phyloP scores from a whole-genome alignment of 176 grass and related monocot genomes.

The Juncus inflexus region DNA sequence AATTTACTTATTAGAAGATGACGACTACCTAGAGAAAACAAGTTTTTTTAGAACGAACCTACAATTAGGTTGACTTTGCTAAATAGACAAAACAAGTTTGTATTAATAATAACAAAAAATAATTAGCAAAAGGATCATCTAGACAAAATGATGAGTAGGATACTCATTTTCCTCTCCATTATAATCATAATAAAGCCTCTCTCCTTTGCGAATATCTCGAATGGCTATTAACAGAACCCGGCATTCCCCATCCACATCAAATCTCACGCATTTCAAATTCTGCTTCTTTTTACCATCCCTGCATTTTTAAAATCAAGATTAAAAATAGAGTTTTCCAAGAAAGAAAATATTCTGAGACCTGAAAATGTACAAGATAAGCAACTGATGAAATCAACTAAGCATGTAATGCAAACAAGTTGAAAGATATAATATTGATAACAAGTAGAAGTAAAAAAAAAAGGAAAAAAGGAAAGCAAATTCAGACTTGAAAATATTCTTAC shows the following conservation, averaged over 20 bases:
- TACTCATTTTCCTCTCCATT: slow-evolving; percentile 87
- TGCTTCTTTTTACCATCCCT: slow-evolving; percentile 98
- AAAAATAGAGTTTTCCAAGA: not conserved
- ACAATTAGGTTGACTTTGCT: not conserved
- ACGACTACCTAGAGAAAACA: not conserved
- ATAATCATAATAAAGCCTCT: slow-evolving; percentile 95
- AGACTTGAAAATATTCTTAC: slow-evolving; percentile 15
- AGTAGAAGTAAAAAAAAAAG: not conserved
- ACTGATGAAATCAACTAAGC: no score
- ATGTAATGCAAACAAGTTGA: no score
- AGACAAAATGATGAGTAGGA: slow-evolving; percentile 96
- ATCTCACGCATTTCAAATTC: slow-evolving; percentile 91
- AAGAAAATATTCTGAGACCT: no score
- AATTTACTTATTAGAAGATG: no score
- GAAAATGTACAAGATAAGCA: no score
- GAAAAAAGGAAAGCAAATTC: not conserved
- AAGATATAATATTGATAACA: not conserved
- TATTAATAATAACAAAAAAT: slow-evolving; percentile 3
- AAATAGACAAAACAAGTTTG: not conserved
- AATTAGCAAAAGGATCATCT: slow-evolving; percentile 7
- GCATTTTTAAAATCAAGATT: slow-evolving; percentile 12
- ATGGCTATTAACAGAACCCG: slow-evolving; percentile 71
- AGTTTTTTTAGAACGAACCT: not conserved
- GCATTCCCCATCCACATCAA: slow-evolving; percentile 55
- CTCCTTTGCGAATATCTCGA: slow-evolving; percentile 77